Percentiles rank a stretch among this genome's conserved stretches.
phyloP scores from a whole-genome alignment of 352 stramenopile genomes.

The Aphanomyces euteiches region DNA sequence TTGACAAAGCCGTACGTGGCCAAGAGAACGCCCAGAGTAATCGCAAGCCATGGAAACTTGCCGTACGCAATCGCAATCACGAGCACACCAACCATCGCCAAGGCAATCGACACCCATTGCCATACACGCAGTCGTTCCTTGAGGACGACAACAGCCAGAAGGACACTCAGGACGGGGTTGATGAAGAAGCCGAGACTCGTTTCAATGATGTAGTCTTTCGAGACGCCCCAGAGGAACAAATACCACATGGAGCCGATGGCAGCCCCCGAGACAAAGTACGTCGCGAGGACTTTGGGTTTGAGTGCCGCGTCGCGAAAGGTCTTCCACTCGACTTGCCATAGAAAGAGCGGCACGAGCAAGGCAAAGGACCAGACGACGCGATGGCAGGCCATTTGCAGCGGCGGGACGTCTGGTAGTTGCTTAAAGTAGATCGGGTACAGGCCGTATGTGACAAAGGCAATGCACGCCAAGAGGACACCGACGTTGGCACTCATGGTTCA shows the following conservation, averaged over 20 bases:
- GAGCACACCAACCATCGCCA: constrained; percentile 14
- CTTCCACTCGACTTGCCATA: constrained; percentile 4
- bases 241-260: constrained; percentile 17
- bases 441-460: not conserved
- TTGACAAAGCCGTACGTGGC: constrained; percentile 24
- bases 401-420: constrained; percentile 6
- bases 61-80: constrained; percentile 27
- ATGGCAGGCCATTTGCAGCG: constrained; percentile 7
- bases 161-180: constrained; percentile 20
- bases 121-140: not conserved
- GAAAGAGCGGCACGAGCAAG: constrained; percentile 7
- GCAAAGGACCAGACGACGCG: constrained; percentile 25
- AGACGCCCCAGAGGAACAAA: constrained; percentile 13
- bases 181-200: constrained; percentile 25
- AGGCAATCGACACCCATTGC: constrained; percentile 8
- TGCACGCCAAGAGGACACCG: too few relatives aligned
- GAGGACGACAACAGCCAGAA: constrained; percentile 24
- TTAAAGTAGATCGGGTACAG: constrained; percentile 24
- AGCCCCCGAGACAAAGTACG: constrained; percentile 18
- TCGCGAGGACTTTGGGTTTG: not conserved
- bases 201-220: constrained; percentile 23
- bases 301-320: not conserved
- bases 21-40: constrained; percentile 17
- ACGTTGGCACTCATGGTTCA: too few relatives aligned
- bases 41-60: constrained; percentile 26